Base-by-base conservation (phyloP, 148 eudicot species). In the Silene conica region DNA sequence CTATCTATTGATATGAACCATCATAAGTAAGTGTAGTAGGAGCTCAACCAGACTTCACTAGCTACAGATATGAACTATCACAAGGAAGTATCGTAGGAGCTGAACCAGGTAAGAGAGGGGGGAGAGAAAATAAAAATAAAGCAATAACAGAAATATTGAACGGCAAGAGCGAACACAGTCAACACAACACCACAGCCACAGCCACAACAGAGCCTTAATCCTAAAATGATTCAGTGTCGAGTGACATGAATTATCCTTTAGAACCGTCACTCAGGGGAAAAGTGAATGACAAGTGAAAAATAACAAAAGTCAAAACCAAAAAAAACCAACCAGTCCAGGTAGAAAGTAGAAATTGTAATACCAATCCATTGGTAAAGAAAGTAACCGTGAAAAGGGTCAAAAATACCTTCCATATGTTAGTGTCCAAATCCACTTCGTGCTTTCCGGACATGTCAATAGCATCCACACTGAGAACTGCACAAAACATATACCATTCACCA, bases 391-490 rank as follows among this genome's bases (percentile, higher is more conserved):
- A 14, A 4, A 43, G 55, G 23, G 65, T n/a, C n/a, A 9, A 25
- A 58, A 93, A 76, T 86, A 92, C 99, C 82, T 96, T 96, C 99
- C 99, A 96, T 75, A 96, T 90, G 73, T 85, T 96, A 67, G 99
- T 96, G 82, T 92, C 97, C 71, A 96, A 91, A 84, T 96, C 99
- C 79, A 96, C 99, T 85, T 96, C 99, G 78, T 96, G 99, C 87
- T 96, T 96, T 76, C 99, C 99, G 13, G 99, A 96, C 97, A 96
- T 89, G 78, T 96, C 99, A 69, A 96, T 89, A 73, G 99, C 97
- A 89, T 96, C 99, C 71, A 96, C 92, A 63, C 99, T 96, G 22
- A 96, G 72, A 71, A 96, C 99, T 96, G 96, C 81, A 83, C 48
- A 73, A 48, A 70, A 77, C 12, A 45, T 26, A 63, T 38, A 50